Evolutionary conservation across 768 basidiomycete genomes (phyloP).

Genomic region (Suillus fuscotomentosus): DNA sequence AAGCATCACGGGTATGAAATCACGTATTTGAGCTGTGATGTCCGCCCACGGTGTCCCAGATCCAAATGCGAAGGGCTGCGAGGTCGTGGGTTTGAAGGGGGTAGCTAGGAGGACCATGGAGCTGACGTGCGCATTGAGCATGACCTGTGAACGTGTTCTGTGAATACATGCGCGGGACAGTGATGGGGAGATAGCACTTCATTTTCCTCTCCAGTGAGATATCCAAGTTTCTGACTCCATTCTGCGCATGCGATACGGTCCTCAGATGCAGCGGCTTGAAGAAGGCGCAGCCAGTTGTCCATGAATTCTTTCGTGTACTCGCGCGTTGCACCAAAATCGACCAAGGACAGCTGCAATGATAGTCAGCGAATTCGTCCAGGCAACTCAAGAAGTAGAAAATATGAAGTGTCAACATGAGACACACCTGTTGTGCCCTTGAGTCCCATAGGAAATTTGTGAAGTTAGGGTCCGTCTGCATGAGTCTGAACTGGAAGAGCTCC

Average conservation of each 20-base stretch:
- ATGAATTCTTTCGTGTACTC: slow-evolving; percentile 86
- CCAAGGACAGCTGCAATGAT: slow-evolving; percentile 48
- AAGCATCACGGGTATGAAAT: slow-evolving; percentile 88
- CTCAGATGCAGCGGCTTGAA: slow-evolving; percentile 72
- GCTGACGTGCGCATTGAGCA: slow-evolving; percentile 83
- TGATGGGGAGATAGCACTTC: slow-evolving; percentile 44
- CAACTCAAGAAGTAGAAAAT: not conserved
- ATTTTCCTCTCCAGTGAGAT: slow-evolving; percentile 86
- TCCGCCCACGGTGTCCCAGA: slow-evolving; percentile 59
- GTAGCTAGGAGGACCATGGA: slow-evolving; percentile 84
- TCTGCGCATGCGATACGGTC: slow-evolving; percentile 66
- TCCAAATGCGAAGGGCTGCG: slow-evolving; percentile 81
- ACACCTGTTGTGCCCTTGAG: slow-evolving; percentile 55
- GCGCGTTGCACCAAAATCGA: slow-evolving; percentile 96
- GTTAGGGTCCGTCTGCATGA: slow-evolving; percentile 99
- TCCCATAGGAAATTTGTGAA: slow-evolving; percentile 98
- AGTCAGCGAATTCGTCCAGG: slow-evolving; percentile 40
- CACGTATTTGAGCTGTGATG: slow-evolving; percentile 76
- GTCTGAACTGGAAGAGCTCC: slow-evolving; percentile 86
- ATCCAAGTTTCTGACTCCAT: slow-evolving; percentile 81
- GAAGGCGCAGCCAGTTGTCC: slow-evolving; percentile 81
- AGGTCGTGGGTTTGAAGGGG: slow-evolving; percentile 69
- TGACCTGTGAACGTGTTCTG: slow-evolving; percentile 38
- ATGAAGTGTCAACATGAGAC: not conserved
- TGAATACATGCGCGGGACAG: not conserved